Evolutionary conservation across 129 eudicot genomes (phyloP).

Genomic region (Centella asiatica): DNA sequence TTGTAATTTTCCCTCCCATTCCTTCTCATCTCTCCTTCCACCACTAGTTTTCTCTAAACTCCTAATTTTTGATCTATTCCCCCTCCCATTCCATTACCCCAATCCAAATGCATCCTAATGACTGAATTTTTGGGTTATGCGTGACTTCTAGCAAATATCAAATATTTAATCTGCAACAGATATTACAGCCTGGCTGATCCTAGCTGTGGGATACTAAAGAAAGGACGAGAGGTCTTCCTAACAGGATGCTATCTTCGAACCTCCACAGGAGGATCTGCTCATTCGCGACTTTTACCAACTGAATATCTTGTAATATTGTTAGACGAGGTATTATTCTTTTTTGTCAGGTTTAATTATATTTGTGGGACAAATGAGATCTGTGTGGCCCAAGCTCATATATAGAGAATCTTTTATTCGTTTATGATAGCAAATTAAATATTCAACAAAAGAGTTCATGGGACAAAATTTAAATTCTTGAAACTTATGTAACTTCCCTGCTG

Average conservation of each 20-base stretch:
- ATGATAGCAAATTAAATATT: not conserved
- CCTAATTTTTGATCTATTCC: too few relatives aligned
- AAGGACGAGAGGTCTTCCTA: conserved; percentile 72
- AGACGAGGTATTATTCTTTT: conserved; percentile 56
- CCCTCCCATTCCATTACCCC: too few relatives aligned
- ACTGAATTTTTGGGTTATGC: conserved; percentile 8
- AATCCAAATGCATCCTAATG: too few relatives aligned
- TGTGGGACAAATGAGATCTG: not conserved
- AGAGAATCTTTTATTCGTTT: not conserved
- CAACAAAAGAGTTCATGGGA: too few relatives aligned
- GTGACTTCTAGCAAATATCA: conserved; percentile 18
- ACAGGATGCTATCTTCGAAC: conserved; percentile 92
- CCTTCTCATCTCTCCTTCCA: too few relatives aligned
- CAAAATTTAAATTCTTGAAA: too few relatives aligned
- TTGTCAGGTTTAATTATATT: not conserved
- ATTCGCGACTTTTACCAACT: conserved; percentile 75
- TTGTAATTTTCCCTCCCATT: too few relatives aligned
- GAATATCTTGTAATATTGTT: conserved; percentile 75
- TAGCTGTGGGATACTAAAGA: conserved; percentile 64
- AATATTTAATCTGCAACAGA: conserved; percentile 31
- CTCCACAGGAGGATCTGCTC: conserved; percentile 47
- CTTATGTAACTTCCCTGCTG: not conserved
- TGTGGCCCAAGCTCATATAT: not conserved
- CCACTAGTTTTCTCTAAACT: too few relatives aligned
- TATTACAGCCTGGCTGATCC: conserved; percentile 72